Evolutionary conservation across 768 basidiomycete species (phyloP).

Genomic region (Mycena leptocephala): DNA sequence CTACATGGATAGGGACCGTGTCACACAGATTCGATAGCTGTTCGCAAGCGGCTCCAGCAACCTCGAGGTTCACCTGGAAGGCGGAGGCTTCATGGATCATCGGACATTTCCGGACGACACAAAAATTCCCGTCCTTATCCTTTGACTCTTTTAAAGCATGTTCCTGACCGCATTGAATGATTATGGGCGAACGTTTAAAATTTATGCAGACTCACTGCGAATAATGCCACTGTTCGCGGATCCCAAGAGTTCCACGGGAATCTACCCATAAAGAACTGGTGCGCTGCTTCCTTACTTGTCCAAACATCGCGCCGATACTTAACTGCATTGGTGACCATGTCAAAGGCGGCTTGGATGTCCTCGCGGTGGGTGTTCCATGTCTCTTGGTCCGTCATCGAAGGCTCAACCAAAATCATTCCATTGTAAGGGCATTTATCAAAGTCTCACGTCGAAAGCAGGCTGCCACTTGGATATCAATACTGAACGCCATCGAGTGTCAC

Average conservation of each 20-base stretch:
- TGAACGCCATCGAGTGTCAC: no score
- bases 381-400: not conserved
- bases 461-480: not conserved
- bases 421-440: constrained; percentile 8
- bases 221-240: constrained; percentile 39
- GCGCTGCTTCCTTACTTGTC: constrained; percentile 42
- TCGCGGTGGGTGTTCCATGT: constrained; percentile 38
- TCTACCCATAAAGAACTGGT: constrained; percentile 32
- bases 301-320: constrained; percentile 38
- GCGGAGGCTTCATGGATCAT: constrained; percentile 7
- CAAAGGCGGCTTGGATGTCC: constrained; percentile 25
- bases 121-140: not conserved
- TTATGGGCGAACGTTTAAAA: not conserved
- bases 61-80: constrained; percentile 4
- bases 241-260: constrained; percentile 46
- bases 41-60: not conserved
- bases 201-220: constrained; percentile 26
- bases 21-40: not conserved
- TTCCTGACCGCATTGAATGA: not conserved
- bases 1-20: constrained; percentile 5
- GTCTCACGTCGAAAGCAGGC: not conserved
- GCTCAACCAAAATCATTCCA: constrained; percentile 12
- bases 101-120: not conserved
- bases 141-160: not conserved
- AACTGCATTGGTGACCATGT: constrained; percentile 26